Evolutionary conservation across 1,139 yeast genomes (phyloP).

Genomic region (Kluyveromyces marxianus): DNA sequence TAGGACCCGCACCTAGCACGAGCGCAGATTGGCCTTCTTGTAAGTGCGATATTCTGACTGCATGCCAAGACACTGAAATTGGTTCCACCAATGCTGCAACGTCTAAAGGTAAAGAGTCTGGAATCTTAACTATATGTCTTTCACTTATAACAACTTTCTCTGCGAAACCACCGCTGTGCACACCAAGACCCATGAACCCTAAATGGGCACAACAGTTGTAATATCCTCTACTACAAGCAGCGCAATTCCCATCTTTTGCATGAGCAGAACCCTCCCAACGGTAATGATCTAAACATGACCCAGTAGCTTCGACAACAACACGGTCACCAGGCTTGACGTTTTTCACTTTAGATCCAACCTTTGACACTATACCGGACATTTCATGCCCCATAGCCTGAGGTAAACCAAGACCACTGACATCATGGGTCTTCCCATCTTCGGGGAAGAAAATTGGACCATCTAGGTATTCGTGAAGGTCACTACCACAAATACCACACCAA

Average conservation of each 20-base stretch:
- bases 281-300: slow-evolving; percentile 41
- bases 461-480: slow-evolving; percentile 48
- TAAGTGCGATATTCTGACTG: slow-evolving; percentile 40
- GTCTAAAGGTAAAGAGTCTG: slow-evolving; percentile 42
- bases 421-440: slow-evolving; percentile 26
- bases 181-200: slow-evolving; percentile 42
- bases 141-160: slow-evolving; percentile 44
- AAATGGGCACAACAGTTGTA: slow-evolving; percentile 42
- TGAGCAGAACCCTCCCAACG: slow-evolving; percentile 26
- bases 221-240: slow-evolving; percentile 39
- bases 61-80: slow-evolving; percentile 54
- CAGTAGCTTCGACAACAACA: slow-evolving; percentile 49
- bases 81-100: slow-evolving; percentile 53
- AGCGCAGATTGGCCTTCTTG: slow-evolving; percentile 43
- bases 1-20: slow-evolving; percentile 57
- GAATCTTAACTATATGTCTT: slow-evolving; percentile 40
- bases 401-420: slow-evolving; percentile 32
- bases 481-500: slow-evolving; percentile 55
- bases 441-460: slow-evolving; percentile 48
- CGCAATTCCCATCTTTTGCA: slow-evolving; percentile 30
- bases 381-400: slow-evolving; percentile 61
- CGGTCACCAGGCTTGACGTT: slow-evolving; percentile 35
- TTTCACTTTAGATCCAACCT: slow-evolving; percentile 32
- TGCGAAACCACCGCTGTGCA: slow-evolving; percentile 44
- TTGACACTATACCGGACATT: slow-evolving; percentile 37